A percentile compares a stretch with the other conserved stretches of the same genome.
Conservation (phyloP, 345 rosid genomes). For the Geranium brycei region DNA sequence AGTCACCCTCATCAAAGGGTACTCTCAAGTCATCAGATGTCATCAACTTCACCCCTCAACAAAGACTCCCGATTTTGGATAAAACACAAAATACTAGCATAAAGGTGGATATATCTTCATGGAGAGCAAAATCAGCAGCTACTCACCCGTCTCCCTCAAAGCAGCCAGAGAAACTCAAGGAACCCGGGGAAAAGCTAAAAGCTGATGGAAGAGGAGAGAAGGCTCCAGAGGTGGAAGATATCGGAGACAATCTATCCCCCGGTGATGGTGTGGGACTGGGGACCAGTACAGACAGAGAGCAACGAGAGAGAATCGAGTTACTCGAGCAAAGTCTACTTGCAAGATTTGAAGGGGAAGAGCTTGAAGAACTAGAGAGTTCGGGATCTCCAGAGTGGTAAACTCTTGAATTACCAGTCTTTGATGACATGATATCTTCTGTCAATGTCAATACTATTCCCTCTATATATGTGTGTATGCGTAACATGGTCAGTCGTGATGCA, state of each 20-base stretch:
- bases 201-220: conserved; percentile 3
- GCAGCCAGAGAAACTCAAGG: background rate
- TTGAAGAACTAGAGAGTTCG: conserved; percentile 7
- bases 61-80: conserved; percentile 14
- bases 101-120: conserved; percentile 11
- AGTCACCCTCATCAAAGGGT: conserved; percentile 17
- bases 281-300: conserved; percentile 1
- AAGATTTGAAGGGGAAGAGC: background rate
- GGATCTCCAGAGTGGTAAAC: conserved; percentile 16
- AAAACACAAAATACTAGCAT: conserved; percentile 4
- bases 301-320: conserved; percentile 12
- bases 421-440: background rate
- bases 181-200: background rate
- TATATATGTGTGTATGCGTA: background rate
- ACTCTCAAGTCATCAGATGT: conserved; percentile 13
- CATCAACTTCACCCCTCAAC: conserved; percentile 11
- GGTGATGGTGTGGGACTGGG: background rate
- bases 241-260: no score
- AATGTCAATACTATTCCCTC: no score
- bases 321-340: conserved; percentile 8
- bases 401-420: background rate
- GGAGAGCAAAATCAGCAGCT: background rate
- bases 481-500: background rate
- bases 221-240: background rate
- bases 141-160: conserved; percentile 6